These are phyloP conservation scores for Cylindrotheca closterium DNA, from an alignment of 108 stramenopile species.

Conservation along the genomic window DNA sequence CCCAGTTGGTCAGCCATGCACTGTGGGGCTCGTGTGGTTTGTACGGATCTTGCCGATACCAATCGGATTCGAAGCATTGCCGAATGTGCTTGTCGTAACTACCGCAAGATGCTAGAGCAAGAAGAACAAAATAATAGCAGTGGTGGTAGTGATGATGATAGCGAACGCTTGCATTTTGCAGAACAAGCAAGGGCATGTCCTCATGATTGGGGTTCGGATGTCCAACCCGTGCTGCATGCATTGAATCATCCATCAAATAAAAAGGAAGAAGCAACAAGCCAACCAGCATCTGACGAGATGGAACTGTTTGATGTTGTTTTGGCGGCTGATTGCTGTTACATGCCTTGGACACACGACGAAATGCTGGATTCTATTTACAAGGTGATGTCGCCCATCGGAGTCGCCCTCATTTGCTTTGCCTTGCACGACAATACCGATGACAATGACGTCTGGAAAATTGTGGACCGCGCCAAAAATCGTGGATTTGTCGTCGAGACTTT, in stretches of 20 bases:
- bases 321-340: conserved; percentile 53
- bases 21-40: conserved; percentile 49
- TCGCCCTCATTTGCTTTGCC: conserved; percentile 38
- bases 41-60: conserved; percentile 42
- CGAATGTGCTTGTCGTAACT: conserved; percentile 39
- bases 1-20: conserved; percentile 48
- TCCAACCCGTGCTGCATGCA: conserved; percentile 19
- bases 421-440: conserved; percentile 39
- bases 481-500: conserved; percentile 45
- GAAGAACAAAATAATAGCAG: background rate
- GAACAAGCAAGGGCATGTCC: conserved; percentile 26
- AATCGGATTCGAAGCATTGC: conserved; percentile 48
- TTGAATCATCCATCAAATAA: conserved; percentile 4
- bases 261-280: background rate
- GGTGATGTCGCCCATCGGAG: conserved; percentile 26
- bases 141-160: background rate
- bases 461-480: conserved; percentile 29
- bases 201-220: conserved; percentile 37
- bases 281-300: background rate
- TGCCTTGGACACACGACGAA: conserved; percentile 39
- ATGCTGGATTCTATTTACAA: conserved; percentile 32
- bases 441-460: conserved; percentile 42
- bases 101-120: conserved; percentile 7
- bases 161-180: background rate
- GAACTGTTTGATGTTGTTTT: conserved; percentile 37